Base-by-base conservation (phyloP, 768 basidiomycete species). In the Cubamyces lactineus region DNA sequence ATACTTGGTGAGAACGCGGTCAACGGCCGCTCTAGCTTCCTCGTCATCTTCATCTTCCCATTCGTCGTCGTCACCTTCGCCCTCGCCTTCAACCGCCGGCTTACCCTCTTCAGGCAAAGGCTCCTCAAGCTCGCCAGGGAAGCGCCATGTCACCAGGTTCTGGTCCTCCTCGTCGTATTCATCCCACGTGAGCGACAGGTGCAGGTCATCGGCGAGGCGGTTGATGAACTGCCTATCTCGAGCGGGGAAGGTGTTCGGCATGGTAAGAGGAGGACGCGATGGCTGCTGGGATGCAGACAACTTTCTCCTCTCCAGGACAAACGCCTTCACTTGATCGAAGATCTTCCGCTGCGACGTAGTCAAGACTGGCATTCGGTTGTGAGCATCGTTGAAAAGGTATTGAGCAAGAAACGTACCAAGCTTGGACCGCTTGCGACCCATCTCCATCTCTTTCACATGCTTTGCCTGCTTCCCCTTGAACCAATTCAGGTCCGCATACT, bases 391-490 rank as follows among this genome's bases (percentile, higher is more conserved):
- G 40, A 16, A n/a, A 0, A 48, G 17, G 12, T 9, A 13, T 34
- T 23, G 43, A 39, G 38, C 43, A 26, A 53, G 49, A 47, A 46
- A 13, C 12, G 41, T 63, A 94, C 93, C 84, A n/a, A 93, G 75
- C 57, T 84, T 83, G 2, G 79, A 78, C 72, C 78, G 82, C 71
- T 80, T 86, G 69, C 75, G 80, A 28, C 80, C 86, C 61, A 79
- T 75, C 70, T 89, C 89, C 77, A 86, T 79, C 66, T 86, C 85
- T 62, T 85, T 83, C 46, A 84, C 74, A 68, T 89, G 84, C 72
- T 89, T 93, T 41, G 77, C 78, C 71, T 95, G 94, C 78, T 98
- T 97, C 13, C 95, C 93, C 76, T 94, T 96, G 74, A 90, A 91
- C 93, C 94, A 98, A 68, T 88, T 95, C 67, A 86, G 64, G 71